Percentiles rank a stretch among this genome's conserved stretches.
Evolutionary conservation across 306 rosid species (phyloP).

Genomic region (Prunus mume): DNA sequence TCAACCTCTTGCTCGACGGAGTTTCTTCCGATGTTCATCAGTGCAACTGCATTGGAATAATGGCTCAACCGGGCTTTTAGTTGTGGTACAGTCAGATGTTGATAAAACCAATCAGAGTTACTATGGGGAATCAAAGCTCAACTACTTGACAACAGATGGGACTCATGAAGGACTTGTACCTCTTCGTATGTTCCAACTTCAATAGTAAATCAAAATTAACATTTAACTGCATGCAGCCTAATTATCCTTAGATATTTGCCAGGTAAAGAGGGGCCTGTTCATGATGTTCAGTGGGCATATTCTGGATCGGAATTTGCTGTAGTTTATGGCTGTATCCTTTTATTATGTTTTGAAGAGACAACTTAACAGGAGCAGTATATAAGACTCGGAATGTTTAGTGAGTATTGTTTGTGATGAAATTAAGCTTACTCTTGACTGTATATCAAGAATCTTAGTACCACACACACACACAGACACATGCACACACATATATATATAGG

Average conservation of each 20-base stretch:
- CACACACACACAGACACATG: no score
- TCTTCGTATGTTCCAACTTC: slow-evolving; percentile 64
- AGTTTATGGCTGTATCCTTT: slow-evolving; percentile 97
- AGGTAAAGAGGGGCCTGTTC: slow-evolving; percentile 97
- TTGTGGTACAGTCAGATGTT: slow-evolving; percentile 84
- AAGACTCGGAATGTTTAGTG: neutral
- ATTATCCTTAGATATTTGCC: slow-evolving; percentile 38
- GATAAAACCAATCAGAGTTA: slow-evolving; percentile 98
- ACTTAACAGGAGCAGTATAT: neutral
- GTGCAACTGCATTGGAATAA: slow-evolving; percentile 82
- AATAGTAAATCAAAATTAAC: neutral
- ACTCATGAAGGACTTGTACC: slow-evolving; percentile 81
- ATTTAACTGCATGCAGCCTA: slow-evolving; percentile 11
- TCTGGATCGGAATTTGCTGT: slow-evolving; percentile 86
- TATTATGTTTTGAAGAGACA: slow-evolving; percentile 19
- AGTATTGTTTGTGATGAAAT: neutral
- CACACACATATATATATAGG: neutral
- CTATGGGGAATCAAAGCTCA: slow-evolving; percentile 86
- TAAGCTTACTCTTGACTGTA: neutral
- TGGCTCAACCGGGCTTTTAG: slow-evolving; percentile 85
- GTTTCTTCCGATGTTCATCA: slow-evolving; percentile 83
- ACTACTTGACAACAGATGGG: slow-evolving; percentile 87
- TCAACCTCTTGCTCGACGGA: slow-evolving; percentile 71
- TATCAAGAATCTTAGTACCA: neutral
- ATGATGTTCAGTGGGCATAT: slow-evolving; percentile 89